phyloP scores from a whole-genome alignment of 306 rosid genomes.

The Vicia villosa region DNA sequence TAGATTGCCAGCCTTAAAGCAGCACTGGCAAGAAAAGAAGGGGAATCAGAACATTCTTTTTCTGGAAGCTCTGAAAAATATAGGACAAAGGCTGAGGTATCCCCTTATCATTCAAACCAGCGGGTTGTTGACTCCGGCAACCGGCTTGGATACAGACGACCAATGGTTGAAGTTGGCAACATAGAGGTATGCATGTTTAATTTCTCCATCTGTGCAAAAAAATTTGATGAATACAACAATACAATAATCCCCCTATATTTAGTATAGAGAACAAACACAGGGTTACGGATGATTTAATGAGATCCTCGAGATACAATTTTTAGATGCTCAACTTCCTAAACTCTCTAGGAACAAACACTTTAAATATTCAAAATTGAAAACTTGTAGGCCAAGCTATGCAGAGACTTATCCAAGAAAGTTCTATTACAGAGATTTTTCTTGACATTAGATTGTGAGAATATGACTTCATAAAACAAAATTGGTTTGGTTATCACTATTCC shows the following conservation, averaged over 20 bases:
- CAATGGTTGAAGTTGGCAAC: constrained; percentile 74
- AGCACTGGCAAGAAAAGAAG: constrained; percentile 79
- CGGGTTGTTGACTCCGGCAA: constrained; percentile 46
- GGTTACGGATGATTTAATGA: background rate
- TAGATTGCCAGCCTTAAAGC: constrained; percentile 88
- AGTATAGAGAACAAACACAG: background rate
- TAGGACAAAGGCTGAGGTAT: constrained; percentile 58
- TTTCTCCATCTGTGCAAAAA: constrained; percentile 8
- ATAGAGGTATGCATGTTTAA: constrained; percentile 56
- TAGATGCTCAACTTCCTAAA: background rate
- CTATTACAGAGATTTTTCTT: background rate
- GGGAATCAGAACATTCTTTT: constrained; percentile 53
- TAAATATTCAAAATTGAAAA: background rate
- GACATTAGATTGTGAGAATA: background rate
- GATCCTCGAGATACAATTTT: background rate
- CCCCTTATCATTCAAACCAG: constrained; percentile 54
- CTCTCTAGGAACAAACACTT: constrained; percentile 3
- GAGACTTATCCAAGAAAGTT: constrained; percentile 3
- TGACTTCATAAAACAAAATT: background rate
- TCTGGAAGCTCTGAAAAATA: constrained; percentile 64
- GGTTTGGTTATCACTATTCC: constrained; percentile 21
- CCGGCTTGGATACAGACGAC: constrained; percentile 50
- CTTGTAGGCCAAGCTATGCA: constrained; percentile 14
- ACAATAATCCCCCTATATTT: background rate
- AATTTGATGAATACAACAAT: constrained; percentile 1